phyloP scores from a whole-genome alignment of 2,329 filamentous ascomycete species.

The Ascochyta fabae region DNA sequence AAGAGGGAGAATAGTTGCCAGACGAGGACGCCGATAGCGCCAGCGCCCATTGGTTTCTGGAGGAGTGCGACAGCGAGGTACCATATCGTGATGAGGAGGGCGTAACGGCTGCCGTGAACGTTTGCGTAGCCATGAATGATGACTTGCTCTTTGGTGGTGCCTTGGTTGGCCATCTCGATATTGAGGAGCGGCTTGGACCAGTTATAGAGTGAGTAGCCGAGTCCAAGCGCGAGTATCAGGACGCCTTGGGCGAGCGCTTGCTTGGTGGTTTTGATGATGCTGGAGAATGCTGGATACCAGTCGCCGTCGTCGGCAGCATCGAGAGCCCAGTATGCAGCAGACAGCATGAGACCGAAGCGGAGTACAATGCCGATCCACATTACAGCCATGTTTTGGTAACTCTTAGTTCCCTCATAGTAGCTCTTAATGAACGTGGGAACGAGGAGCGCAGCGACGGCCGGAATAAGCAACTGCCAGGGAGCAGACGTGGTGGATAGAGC shows the following conservation, averaged over 20 bases:
- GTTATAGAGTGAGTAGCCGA: slow-evolving; percentile 82
- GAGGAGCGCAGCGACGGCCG: slow-evolving; percentile 73
- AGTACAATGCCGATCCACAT: slow-evolving; percentile 84
- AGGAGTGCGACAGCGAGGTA: slow-evolving; percentile 78
- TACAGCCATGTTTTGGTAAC: slow-evolving; percentile 84
- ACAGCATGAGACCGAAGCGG: slow-evolving; percentile 75
- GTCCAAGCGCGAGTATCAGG: slow-evolving; percentile 79
- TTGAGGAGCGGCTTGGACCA: slow-evolving; percentile 86
- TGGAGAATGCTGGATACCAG: slow-evolving; percentile 68
- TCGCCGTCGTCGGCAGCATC: slow-evolving; percentile 86
- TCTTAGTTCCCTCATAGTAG: slow-evolving; percentile 81
- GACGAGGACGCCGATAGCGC: slow-evolving; percentile 78
- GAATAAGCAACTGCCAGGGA: slow-evolving; percentile 84
- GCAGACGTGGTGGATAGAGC: slow-evolving; percentile 90
- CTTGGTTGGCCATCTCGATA: slow-evolving; percentile 59
- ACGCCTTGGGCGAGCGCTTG: slow-evolving; percentile 81
- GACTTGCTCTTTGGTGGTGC: slow-evolving; percentile 57
- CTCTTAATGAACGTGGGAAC: slow-evolving; percentile 79
- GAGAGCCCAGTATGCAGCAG: slow-evolving; percentile 84
- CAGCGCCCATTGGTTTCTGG: slow-evolving; percentile 93
- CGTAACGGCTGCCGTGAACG: slow-evolving; percentile 87
- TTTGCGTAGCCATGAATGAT: slow-evolving; percentile 92
- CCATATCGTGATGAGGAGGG: slow-evolving; percentile 81
- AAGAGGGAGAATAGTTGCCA: slow-evolving; percentile 86
- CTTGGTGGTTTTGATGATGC: slow-evolving; percentile 72